Evolutionary conservation across 2,329 filamentous ascomycete genomes (phyloP).

Genomic region (Diaporthe sp.): DNA sequence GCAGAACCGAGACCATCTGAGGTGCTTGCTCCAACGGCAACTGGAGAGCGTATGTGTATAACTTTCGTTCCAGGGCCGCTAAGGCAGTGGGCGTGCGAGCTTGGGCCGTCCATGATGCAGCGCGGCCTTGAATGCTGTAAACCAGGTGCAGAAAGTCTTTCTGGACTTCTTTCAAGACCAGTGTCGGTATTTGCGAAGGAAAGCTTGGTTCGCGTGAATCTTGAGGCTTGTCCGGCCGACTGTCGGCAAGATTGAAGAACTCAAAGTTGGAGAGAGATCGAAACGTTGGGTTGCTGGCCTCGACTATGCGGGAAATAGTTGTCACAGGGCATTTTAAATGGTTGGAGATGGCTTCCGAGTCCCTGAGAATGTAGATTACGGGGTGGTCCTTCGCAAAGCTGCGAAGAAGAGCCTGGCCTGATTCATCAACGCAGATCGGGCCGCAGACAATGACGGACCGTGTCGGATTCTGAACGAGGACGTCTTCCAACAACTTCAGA

Average conservation of each 20-base stretch:
- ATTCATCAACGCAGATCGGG: constrained; percentile 64
- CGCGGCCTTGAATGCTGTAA: constrained; percentile 36
- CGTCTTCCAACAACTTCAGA: not conserved
- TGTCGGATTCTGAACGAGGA: constrained; percentile 63
- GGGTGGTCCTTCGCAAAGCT: constrained; percentile 69
- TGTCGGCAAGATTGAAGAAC: not conserved
- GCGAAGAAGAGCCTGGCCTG: constrained; percentile 63
- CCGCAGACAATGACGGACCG: constrained; percentile 73
- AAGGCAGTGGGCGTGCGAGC: constrained; percentile 2
- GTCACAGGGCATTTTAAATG: not conserved
- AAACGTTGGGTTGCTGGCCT: not conserved
- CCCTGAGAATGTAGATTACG: constrained; percentile 67
- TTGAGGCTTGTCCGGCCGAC: not conserved
- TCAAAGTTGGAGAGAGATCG: constrained; percentile 7
- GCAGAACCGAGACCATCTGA: not conserved
- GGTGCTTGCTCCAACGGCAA: constrained; percentile 11
- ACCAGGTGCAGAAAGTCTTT: constrained; percentile 38
- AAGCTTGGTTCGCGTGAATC: constrained; percentile 55
- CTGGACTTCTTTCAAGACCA: constrained; percentile 56
- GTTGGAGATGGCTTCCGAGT: not conserved
- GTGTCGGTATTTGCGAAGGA: constrained; percentile 69
- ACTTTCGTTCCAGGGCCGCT: constrained; percentile 1
- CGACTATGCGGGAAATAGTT: not conserved
- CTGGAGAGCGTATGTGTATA: constrained; percentile 17
- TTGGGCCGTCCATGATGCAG: constrained; percentile 35